Conservation (phyloP, 1,139 yeast species). For the Candida dubliniensis region DNA sequence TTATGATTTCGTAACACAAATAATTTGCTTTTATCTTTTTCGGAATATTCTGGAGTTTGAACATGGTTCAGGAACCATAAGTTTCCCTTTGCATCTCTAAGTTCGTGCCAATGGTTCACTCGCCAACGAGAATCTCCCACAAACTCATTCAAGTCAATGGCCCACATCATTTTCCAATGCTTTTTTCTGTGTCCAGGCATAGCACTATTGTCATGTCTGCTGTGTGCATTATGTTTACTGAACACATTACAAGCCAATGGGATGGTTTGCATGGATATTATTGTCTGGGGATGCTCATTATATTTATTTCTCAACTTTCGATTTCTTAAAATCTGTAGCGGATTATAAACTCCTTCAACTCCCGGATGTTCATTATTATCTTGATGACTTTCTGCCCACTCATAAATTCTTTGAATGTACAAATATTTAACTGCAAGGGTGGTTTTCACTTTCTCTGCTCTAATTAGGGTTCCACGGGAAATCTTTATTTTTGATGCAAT, state of each 20-base stretch:
- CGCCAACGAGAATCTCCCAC: constrained; percentile 69
- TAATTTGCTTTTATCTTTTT: constrained; percentile 1
- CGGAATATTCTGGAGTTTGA: constrained; percentile 4
- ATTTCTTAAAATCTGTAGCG: constrained; percentile 76
- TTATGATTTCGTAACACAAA: neutral
- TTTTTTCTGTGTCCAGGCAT: constrained; percentile 14
- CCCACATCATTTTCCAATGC: constrained; percentile 56
- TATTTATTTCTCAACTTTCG: constrained; percentile 53
- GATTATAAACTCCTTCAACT: constrained; percentile 74
- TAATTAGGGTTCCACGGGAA: constrained; percentile 41
- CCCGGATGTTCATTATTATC: constrained; percentile 33
- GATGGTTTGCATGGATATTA: constrained; percentile 29
- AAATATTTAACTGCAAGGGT: constrained; percentile 54
- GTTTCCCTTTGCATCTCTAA: constrained; percentile 54
- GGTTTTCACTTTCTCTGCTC: constrained; percentile 56
- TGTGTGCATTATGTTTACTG: constrained; percentile 33
- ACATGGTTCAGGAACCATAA: constrained; percentile 52
- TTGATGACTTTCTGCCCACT: constrained; percentile 17
- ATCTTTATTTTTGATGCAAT: constrained; percentile 13
- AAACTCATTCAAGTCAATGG: constrained; percentile 63
- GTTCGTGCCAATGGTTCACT: constrained; percentile 60
- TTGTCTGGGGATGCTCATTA: constrained; percentile 38
- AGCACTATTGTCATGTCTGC: constrained; percentile 18
- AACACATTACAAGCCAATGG: constrained; percentile 60
- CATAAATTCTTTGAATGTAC: constrained; percentile 42